Evolutionary conservation across 805 yeast species (phyloP).

Genomic region (Dipodascopsis uninucleata): DNA sequence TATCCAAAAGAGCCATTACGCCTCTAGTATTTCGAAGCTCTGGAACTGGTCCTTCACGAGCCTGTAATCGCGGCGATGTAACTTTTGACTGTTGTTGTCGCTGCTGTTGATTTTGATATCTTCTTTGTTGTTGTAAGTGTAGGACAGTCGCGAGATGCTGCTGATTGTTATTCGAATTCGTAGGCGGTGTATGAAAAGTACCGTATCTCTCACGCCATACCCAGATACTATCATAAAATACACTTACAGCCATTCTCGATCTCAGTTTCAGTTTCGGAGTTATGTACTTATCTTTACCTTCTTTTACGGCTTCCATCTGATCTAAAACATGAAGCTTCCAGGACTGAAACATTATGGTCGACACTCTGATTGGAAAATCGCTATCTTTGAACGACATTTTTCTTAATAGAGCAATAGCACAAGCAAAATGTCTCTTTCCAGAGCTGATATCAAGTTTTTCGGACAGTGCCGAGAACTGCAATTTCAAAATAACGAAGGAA

Average conservation of each 20-base stretch:
- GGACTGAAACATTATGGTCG: conserved; percentile 89
- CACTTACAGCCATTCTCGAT: conserved; percentile 87
- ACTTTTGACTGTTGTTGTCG: conserved; percentile 4
- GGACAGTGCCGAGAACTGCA: conserved; percentile 69
- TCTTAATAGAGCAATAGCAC: conserved; percentile 63
- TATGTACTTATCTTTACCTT: conserved; percentile 20
- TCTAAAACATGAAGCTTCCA: conserved; percentile 72
- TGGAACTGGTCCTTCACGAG: conserved; percentile 8
- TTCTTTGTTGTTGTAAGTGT: neutral
- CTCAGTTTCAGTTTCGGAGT: conserved; percentile 43
- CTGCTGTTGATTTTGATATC: conserved; percentile 13
- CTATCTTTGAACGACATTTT: conserved; percentile 84
- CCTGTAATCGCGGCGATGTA: conserved; percentile 18
- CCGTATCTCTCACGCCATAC: conserved; percentile 83
- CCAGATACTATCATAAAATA: conserved; percentile 87
- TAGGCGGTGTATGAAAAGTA: conserved; percentile 18
- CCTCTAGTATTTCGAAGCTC: conserved; percentile 19
- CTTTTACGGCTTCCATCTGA: conserved; percentile 16
- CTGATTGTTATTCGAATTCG: conserved; percentile 15
- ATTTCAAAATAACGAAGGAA: conserved; percentile 78
- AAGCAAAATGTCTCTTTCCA: conserved; percentile 44
- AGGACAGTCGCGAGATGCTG: conserved; percentile 4
- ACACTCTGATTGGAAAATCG: conserved; percentile 87
- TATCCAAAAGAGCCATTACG: conserved; percentile 24
- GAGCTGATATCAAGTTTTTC: conserved; percentile 44